phyloP scores from a whole-genome alignment of 129 eudicot species.

The Tanacetum coccineum region DNA sequence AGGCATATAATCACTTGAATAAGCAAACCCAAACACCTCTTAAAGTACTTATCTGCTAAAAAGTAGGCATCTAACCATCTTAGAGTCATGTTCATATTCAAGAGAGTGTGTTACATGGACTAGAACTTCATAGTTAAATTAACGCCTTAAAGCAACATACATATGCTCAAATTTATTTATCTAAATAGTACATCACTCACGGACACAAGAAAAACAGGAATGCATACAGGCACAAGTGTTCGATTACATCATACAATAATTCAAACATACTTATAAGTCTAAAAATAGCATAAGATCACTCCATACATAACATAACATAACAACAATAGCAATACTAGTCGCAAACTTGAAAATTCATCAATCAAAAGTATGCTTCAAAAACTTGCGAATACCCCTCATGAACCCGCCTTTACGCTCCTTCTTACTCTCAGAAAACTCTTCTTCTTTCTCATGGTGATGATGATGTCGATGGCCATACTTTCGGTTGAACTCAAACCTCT shows the following conservation, averaged over 20 bases:
- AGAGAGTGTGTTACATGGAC: too few relatives aligned
- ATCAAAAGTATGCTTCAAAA: constrained; percentile 36
- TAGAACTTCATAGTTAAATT: too few relatives aligned
- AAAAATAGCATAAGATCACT: neutral
- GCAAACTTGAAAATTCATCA: neutral
- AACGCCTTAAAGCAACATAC: too few relatives aligned
- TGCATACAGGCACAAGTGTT: constrained; percentile 13
- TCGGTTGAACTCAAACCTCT: constrained; percentile 32
- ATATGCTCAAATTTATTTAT: too few relatives aligned
- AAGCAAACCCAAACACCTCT: too few relatives aligned
- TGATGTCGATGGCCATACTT: constrained; percentile 27
- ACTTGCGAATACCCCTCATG: constrained; percentile 35
- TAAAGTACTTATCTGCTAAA: too few relatives aligned
- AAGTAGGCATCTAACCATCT: too few relatives aligned
- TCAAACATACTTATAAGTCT: neutral
- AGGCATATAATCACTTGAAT: too few relatives aligned
- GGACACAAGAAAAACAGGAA: too few relatives aligned
- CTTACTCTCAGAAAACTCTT: constrained; percentile 9
- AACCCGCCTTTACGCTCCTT: constrained; percentile 23
- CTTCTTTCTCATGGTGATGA: constrained; percentile 6
- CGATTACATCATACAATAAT: neutral
- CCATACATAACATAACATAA: neutral
- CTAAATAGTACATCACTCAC: too few relatives aligned
- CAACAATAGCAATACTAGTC: neutral
- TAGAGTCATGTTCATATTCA: too few relatives aligned